Percentiles rank a stretch among this genome's conserved stretches.
Evolutionary conservation across 305 asterid species (phyloP).

Genomic region (Fraxinus xanthoxyloides): DNA sequence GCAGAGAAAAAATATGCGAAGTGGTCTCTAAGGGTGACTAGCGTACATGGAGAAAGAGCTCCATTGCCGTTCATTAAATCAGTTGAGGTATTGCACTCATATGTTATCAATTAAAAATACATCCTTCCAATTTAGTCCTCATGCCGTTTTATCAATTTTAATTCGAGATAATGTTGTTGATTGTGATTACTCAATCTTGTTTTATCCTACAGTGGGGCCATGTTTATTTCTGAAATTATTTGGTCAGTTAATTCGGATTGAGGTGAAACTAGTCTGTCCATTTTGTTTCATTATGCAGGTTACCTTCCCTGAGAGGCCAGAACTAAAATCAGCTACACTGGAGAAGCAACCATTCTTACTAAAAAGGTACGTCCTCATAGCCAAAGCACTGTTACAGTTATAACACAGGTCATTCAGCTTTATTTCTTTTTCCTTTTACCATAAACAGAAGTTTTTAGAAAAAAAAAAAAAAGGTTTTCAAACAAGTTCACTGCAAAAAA

Average conservation of each 20-base stretch:
- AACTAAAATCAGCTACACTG: constrained; percentile 75
- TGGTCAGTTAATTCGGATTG: neutral
- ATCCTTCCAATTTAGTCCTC: neutral
- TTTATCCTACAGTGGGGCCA: neutral
- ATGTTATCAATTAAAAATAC: neutral
- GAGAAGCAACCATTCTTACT: constrained; percentile 63
- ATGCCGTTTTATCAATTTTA: neutral
- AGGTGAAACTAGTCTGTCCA: neutral
- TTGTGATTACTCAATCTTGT: neutral
- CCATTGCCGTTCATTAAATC: constrained; percentile 81
- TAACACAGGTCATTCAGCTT: neutral
- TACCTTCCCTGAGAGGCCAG: constrained; percentile 66
- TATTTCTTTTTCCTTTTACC: neutral
- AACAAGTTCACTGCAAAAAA: neutral
- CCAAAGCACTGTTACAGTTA: neutral
- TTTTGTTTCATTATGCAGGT: constrained; percentile 40
- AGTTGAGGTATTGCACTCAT: constrained; percentile 49
- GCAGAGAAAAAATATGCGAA: constrained; percentile 79
- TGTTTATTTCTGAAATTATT: constrained; percentile 1
- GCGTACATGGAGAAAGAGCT: constrained; percentile 86
- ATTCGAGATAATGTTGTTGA: neutral
- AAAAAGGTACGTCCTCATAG: constrained; percentile 58
- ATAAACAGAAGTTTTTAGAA: neutral
- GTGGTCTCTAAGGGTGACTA: constrained; percentile 82
- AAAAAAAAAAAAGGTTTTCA: neutral